Evolutionary conservation across 495 filamentous ascomycete species (phyloP).

Genomic region (Penicillium cosmopolitanum): DNA sequence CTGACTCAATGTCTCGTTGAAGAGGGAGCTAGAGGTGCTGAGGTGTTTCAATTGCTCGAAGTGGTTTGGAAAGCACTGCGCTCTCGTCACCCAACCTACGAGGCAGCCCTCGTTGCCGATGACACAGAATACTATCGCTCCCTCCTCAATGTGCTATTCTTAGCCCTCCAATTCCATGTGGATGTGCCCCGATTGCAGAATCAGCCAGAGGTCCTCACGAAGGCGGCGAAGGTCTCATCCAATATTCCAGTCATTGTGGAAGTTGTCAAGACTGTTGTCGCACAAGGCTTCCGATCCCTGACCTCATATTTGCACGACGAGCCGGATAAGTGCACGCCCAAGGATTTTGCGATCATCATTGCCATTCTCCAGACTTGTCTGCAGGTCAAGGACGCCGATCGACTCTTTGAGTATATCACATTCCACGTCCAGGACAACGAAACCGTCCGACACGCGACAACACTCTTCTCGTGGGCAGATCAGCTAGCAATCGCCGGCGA

Average conservation of each 20-base stretch:
- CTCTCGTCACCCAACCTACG: conserved; percentile 65
- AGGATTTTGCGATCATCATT: conserved; percentile 86
- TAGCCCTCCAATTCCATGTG: conserved; percentile 70
- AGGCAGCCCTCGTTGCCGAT: conserved; percentile 58
- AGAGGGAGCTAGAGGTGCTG: conserved; percentile 58
- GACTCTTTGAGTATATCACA: conserved; percentile 61
- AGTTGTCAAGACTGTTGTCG: conserved; percentile 76
- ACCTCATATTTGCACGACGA: conserved; percentile 71
- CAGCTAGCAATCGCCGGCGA: conserved; percentile 70
- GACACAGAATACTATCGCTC: conserved; percentile 78
- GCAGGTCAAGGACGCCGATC: conserved; percentile 57
- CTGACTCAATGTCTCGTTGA: conserved; percentile 76
- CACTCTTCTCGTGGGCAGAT: conserved; percentile 94
- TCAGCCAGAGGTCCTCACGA: conserved; percentile 21
- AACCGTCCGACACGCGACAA: conserved; percentile 77
- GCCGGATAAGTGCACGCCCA: conserved; percentile 56
- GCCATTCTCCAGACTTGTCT: conserved; percentile 83
- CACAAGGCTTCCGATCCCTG: conserved; percentile 76
- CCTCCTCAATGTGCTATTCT: conserved; percentile 82
- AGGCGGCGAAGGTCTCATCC: conserved; percentile 44
- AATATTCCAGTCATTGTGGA: conserved; percentile 63
- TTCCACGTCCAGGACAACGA: conserved; percentile 64
- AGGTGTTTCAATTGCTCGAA: conserved; percentile 64
- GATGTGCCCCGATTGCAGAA: conserved; percentile 9
- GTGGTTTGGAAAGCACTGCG: conserved; percentile 71